Percentiles rank a stretch among this genome's conserved stretches.
Evolutionary conservation across 116 monocot genomes (phyloP).

Genomic region (Iris pallida): DNA sequence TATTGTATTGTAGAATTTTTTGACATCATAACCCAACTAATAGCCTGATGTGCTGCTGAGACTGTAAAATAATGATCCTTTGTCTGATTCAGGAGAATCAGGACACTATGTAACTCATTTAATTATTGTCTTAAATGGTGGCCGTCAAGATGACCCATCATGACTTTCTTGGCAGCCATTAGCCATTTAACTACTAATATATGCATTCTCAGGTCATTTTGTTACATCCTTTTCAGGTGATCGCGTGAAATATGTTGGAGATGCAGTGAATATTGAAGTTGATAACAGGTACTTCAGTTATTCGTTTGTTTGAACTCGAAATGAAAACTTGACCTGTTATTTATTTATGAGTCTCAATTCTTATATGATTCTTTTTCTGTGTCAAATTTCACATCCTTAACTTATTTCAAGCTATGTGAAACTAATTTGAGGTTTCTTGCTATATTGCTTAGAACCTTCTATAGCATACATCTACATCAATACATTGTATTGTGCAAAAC

Average conservation of each 20-base stretch:
- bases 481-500: too few relatives aligned
- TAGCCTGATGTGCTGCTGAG: too few relatives aligned
- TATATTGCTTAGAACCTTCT: background rate
- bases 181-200: background rate
- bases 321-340: background rate
- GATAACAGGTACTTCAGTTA: constrained; percentile 54
- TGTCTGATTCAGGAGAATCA: background rate
- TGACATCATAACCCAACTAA: background rate
- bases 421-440: constrained; percentile 1
- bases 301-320: background rate
- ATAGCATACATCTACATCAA: background rate
- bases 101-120: background rate
- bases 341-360: background rate
- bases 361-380: background rate
- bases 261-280: constrained; percentile 47
- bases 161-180: background rate
- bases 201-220: background rate
- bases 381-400: background rate
- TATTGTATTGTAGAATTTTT: background rate
- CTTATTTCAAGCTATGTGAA: background rate
- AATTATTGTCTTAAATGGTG: background rate
- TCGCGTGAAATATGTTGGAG: constrained; percentile 85
- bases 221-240: constrained; percentile 48
- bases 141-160: background rate
- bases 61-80: too few relatives aligned